Evolutionary conservation across 495 filamentous ascomycete genomes (phyloP), one percentile per base, ranked within the genome.

Genomic region (Xylaria intraflava): DNA sequence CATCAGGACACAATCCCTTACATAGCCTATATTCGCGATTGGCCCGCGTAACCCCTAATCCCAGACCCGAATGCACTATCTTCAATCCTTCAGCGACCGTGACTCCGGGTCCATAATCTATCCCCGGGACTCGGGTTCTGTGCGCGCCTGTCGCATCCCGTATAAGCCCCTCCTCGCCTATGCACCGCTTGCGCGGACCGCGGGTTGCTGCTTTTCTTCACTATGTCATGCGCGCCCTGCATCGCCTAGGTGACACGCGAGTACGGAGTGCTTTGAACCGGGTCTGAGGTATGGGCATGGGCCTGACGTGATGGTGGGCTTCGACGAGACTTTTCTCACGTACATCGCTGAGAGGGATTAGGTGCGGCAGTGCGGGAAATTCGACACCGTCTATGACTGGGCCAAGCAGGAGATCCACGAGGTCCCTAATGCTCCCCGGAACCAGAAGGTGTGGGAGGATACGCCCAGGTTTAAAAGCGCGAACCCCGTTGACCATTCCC

Each of bases 221-320:
- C 10, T n/a, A n/a, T n/a, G 14, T n/a, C 3, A 38, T 38, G 35
- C 35, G 16, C 3, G 16, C 35, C 14, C 35, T 38, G 35, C 35
- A 38, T 38, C 10, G 6, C 35, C 35, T 38, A 38, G 3, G 35
- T n/a, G 16, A 7, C 3, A n/a, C 3, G 14, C 16, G 9, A n/a
- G 3, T 38, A 38, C 9, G 12, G n/a, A n/a, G n/a, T n/a, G n/a
- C n/a, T n/a, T n/a, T n/a, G n/a, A n/a, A n/a, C n/a, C n/a, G n/a
- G n/a, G n/a, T n/a, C n/a, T n/a, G n/a, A n/a, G n/a, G n/a, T n/a
- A n/a, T n/a, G n/a, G n/a, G n/a, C n/a, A 70, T 66, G 64, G 70
- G 66, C 53, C 50, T 59, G 66, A 72, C 43, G 53, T 65, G 17
- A 51, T 57, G 3, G 23, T 35, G 3, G 41, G 41, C 41, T 44